Evolutionary conservation across 768 basidiomycete species (phyloP), one percentile per base, ranked within the genome.

Genomic region (Boletales sp.): DNA sequence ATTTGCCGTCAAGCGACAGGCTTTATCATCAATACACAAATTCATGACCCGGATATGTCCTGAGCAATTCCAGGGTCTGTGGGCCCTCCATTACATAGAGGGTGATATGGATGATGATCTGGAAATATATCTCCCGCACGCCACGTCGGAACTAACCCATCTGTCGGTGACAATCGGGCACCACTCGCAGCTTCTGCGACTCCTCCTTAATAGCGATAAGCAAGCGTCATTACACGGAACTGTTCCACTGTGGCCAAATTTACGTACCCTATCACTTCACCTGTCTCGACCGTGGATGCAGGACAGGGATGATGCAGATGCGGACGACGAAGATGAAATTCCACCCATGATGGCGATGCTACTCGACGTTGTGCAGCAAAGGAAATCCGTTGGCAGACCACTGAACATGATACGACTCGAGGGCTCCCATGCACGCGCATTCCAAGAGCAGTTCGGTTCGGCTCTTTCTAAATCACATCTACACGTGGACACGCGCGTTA

Each of bases 11-110:
- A 65, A 57, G 34, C 63, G 56, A 51, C 59, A 61, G 40, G 53
- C 59, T 34, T 47, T 69, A 21, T 66, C 66, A 42, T 63, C 67
- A 13, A 67, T 67, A 59, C 67, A 69, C 56, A 69, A 59, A 36
- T 69, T 69, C 53, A 67, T 67, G 61, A 62, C 66, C 29, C 66
- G 66, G 51, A 67, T 49, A 55, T 68, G 59, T 50, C 66, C 68
- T 4, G 67, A 67, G 42, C 67, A 69, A 43, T 67, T 67, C 45
- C 66, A 62, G 36, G 62, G 66, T 40, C 51, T 72, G 19, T 58
- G 46, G 37, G 60, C 58, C 14, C 62, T 69, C 39, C 59, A 67
- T 54, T 69, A 69, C 41, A 65, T 69, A 48, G 66, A 67, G 43
- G 68, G 66, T 48, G 59, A 66, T 19, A 69, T 67, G 56, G 67